Evolutionary conservation across 2,329 filamentous ascomycete species (phyloP), one percentile per base, ranked within the genome.

Genomic region (Ilyonectria destructans): DNA sequence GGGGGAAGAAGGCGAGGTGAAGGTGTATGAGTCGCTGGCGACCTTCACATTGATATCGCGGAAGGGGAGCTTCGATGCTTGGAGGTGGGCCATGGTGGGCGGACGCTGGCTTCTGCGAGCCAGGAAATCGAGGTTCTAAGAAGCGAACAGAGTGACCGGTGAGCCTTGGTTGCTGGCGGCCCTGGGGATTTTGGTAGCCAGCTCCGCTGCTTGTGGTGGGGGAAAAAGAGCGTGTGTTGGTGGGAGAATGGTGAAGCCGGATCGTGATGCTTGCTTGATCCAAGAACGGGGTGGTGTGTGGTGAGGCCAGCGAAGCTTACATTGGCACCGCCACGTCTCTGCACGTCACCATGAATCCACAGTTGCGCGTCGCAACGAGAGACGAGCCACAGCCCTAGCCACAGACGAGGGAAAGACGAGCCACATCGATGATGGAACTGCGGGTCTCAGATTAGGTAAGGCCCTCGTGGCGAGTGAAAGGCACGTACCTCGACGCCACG

Each of bases 1-100:
- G 69, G 95, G 95, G 4, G 95, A 96, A 1, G 96, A 98, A 31
- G 96, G 96, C 31, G 96, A 99, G 45, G 94, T 95, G 83, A 99
- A 99, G 76, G 95, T 94, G 86, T 99, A 99, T 80, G 96, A 92
- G 77, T 96, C 94, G 76, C 93, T 88, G 59, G 96, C 95, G 73
- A 95, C 93, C 82, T 97, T 95, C 81, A 99, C 91, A 82, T 98
- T 99, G 86, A 98, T 97, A 86, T 99, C 96, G 80, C 96, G 90
- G 83, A 95, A 99, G 23, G 96, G 96, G 74, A 89, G 82, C 72
- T 80, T 79, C 58, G 79, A 72, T 61, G 75, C 74, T 43, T 78
- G 77, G 43, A 82, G 74, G 64, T 81, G 78, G 65, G 81, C 80
- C 83, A 85, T 85, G 61, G 60, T 65, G 64, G 59, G 67, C 59